Percentiles rank a stretch among this genome's conserved stretches.
These are phyloP conservation scores for Vigna unguiculata DNA, from an alignment of 306 rosid species.

Conservation along the genomic window DNA sequence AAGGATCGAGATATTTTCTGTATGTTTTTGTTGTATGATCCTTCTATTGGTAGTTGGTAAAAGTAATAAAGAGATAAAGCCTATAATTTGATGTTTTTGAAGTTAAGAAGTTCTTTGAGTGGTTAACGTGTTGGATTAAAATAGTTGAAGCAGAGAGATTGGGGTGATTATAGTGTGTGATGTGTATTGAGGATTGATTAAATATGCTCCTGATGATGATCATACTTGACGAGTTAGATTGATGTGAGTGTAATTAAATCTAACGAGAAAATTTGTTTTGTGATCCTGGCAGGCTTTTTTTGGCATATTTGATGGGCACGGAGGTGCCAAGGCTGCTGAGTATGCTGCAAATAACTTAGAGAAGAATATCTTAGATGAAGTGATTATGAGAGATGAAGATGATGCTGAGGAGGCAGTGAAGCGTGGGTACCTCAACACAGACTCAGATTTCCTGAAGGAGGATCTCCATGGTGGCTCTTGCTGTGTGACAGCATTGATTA, in stretches of 20 bases:
- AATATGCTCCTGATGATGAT: slow-evolving; percentile 8
- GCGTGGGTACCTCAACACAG: slow-evolving; percentile 82
- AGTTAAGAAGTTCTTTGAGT: slow-evolving; percentile 25
- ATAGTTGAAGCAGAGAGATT: slow-evolving; percentile 16
- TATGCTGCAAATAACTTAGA: slow-evolving; percentile 78
- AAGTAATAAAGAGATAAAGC: background rate
- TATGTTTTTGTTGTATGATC: slow-evolving; percentile 27
- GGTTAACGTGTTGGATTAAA: background rate
- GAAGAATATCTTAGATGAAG: slow-evolving; percentile 72
- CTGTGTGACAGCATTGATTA: slow-evolving; percentile 83
- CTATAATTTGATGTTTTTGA: background rate
- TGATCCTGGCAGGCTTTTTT: slow-evolving; percentile 78
- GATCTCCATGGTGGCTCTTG: slow-evolving; percentile 85
- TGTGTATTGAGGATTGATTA: slow-evolving; percentile 22
- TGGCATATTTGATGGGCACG: slow-evolving; percentile 95
- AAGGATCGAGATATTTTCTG: background rate
- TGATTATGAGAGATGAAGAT: slow-evolving; percentile 52
- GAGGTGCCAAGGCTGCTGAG: slow-evolving; percentile 90
- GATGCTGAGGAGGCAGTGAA: slow-evolving; percentile 75
- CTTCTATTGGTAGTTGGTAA: background rate
- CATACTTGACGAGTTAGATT: slow-evolving; percentile 7
- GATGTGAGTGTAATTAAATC: slow-evolving; percentile 27
- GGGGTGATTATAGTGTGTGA: background rate
- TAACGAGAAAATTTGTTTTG: slow-evolving; percentile 17
- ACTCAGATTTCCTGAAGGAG: slow-evolving; percentile 77